Evolutionary conservation across 352 stramenopile species (phyloP).

Genomic region (Globisporangium iwayamae): DNA sequence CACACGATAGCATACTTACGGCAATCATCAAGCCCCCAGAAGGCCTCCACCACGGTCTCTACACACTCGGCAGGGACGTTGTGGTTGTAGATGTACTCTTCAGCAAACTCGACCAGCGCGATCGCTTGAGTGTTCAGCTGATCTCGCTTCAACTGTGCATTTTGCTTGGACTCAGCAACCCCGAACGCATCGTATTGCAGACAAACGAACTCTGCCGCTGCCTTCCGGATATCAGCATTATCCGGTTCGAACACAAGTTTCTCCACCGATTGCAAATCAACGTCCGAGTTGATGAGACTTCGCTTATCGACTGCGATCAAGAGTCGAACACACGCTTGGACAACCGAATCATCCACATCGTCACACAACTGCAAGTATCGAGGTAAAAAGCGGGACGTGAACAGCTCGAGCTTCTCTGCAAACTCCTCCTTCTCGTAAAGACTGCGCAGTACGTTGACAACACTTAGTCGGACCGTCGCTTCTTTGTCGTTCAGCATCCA

Average conservation of each 20-base stretch:
- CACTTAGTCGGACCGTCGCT: constrained; percentile 71
- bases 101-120: constrained; percentile 85
- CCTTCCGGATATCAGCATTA: constrained; percentile 71
- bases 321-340: constrained; percentile 63
- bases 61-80: constrained; percentile 51
- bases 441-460: constrained; percentile 75
- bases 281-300: constrained; percentile 73
- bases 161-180: constrained; percentile 61
- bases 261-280: constrained; percentile 76
- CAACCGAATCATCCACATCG: constrained; percentile 72
- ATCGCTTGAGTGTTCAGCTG: constrained; percentile 86
- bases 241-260: constrained; percentile 76
- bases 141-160: constrained; percentile 65
- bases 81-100: constrained; percentile 81
- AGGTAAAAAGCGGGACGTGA: constrained; percentile 74
- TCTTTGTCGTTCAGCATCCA: constrained; percentile 94
- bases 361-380: constrained; percentile 80
- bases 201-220: constrained; percentile 82
- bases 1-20: constrained; percentile 43
- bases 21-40: constrained; percentile 84
- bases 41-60: constrained; percentile 78
- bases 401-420: constrained; percentile 65
- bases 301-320: constrained; percentile 81
- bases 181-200: constrained; percentile 88
- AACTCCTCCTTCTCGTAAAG: constrained; percentile 82